These are phyloP conservation scores for Amphibolis antarctica DNA, from an alignment of 106 monocot species.

Conservation along the genomic window DNA sequence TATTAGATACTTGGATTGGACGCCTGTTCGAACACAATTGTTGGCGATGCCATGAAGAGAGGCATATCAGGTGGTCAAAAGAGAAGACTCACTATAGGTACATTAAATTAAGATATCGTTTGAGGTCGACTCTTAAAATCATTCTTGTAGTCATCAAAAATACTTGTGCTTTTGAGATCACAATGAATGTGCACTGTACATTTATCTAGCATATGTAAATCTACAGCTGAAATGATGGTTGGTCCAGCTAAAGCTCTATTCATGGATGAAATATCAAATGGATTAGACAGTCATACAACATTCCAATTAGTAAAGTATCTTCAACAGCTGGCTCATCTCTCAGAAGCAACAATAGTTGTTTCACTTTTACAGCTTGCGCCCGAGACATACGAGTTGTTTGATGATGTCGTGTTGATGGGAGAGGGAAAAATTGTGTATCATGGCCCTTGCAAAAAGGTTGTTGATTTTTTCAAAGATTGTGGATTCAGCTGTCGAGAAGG, in stretches of 20 bases:
- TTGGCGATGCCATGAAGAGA: conserved; percentile 83
- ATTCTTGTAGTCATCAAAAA: no score
- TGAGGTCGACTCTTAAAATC: no score
- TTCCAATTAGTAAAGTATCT: conserved; percentile 70
- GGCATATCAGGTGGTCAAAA: conserved; percentile 90
- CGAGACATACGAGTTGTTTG: conserved; percentile 75
- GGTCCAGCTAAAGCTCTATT: conserved; percentile 79
- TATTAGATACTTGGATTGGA: conserved; percentile 81
- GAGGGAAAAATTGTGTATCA: conserved; percentile 72
- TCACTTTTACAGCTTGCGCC: conserved; percentile 92
- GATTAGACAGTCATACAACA: conserved; percentile 78
- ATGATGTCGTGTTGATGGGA: conserved; percentile 78
- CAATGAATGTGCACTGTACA: no score
- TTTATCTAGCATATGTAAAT: not conserved
- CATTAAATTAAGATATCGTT: no score
- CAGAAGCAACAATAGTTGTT: conserved; percentile 52
- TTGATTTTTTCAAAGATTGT: conserved; percentile 61
- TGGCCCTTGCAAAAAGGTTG: conserved; percentile 38
- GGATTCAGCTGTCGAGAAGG: conserved; percentile 84
- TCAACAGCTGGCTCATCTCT: conserved; percentile 61
- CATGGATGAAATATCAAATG: conserved; percentile 98
- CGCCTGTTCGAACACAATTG: conserved; percentile 58
- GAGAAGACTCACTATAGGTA: conserved; percentile 87
- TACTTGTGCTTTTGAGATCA: no score
- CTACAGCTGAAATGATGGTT: conserved; percentile 79